These are phyloP conservation scores for Metarhizium sp. DNA, from an alignment of 2,329 filamentous ascomycete species.

Conservation along the genomic window DNA sequence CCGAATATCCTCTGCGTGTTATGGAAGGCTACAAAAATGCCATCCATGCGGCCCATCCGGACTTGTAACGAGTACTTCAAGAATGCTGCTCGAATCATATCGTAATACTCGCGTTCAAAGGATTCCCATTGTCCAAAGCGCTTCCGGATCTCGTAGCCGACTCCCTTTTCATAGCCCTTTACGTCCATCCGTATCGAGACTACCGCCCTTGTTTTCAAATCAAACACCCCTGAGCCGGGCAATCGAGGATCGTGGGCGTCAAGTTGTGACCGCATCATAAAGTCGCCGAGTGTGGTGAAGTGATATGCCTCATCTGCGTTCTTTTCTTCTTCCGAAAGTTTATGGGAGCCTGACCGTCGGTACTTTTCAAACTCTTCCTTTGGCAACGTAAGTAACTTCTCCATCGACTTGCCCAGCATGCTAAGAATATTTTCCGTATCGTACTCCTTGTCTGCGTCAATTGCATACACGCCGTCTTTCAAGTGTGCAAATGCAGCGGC, in stretches of 20 bases:
- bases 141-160: constrained; percentile 77
- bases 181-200: constrained; percentile 86
- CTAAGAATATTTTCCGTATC: constrained; percentile 79
- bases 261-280: constrained; percentile 90
- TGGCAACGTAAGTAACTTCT: constrained; percentile 81
- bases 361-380: constrained; percentile 82
- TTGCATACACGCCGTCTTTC: constrained; percentile 80
- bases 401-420: constrained; percentile 91
- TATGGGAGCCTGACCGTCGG: constrained; percentile 55
- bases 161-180: constrained; percentile 57
- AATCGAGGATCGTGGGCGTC: constrained; percentile 81
- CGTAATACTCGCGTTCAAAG: constrained; percentile 90
- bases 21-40: constrained; percentile 94
- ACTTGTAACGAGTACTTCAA: constrained; percentile 96
- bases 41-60: constrained; percentile 96
- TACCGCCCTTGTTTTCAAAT: constrained; percentile 90
- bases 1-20: constrained; percentile 94
- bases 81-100: constrained; percentile 92
- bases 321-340: constrained; percentile 63
- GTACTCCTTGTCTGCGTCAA: constrained; percentile 91
- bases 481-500: constrained; percentile 73
- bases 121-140: constrained; percentile 77
- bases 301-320: constrained; percentile 72
- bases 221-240: constrained; percentile 88
- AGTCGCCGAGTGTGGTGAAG: constrained; percentile 77